Conservation (phyloP, 306 rosid genomes). For the Dryas alaskensis region DNA sequence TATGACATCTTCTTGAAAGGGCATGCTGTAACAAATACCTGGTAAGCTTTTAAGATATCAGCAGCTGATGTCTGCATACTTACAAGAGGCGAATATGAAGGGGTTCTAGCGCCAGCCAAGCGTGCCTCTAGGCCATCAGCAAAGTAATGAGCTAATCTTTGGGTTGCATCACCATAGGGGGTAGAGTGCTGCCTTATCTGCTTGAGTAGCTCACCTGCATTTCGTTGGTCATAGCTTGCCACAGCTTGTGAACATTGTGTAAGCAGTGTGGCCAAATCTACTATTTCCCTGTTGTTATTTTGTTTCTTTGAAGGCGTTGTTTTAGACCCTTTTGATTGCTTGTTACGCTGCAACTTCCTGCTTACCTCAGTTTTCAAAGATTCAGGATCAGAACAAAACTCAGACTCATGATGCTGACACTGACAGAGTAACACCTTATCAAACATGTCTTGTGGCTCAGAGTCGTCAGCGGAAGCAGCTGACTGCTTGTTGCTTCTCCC, state of each 20-base stretch:
- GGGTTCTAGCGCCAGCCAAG: slow-evolving; percentile 26
- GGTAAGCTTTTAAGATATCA: slow-evolving; percentile 37
- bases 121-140: slow-evolving; percentile 43
- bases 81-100: slow-evolving; percentile 30
- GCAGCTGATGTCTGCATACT: slow-evolving; percentile 28
- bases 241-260: slow-evolving; percentile 45
- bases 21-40: slow-evolving; percentile 33
- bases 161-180: slow-evolving; percentile 34
- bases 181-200: slow-evolving; percentile 44
- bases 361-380: neutral
- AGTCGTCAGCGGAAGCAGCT: slow-evolving; percentile 25
- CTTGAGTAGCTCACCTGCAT: slow-evolving; percentile 29
- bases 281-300: slow-evolving; percentile 19
- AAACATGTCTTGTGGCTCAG: slow-evolving; percentile 32
- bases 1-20: slow-evolving; percentile 41
- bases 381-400: slow-evolving; percentile 7
- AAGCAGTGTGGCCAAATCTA: slow-evolving; percentile 41
- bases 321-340: slow-evolving; percentile 18
- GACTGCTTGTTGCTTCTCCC: slow-evolving; percentile 35
- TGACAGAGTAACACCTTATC: slow-evolving; percentile 33
- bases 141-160: slow-evolving; percentile 46
- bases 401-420: slow-evolving; percentile 9
- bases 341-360: slow-evolving; percentile 18
- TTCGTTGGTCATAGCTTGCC: slow-evolving; percentile 28
- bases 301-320: slow-evolving; percentile 24